Evolutionary conservation across 164 flowering plant species (phyloP), one percentile per base, ranked within the genome.

Genomic region (Tinospora cordifolia): DNA sequence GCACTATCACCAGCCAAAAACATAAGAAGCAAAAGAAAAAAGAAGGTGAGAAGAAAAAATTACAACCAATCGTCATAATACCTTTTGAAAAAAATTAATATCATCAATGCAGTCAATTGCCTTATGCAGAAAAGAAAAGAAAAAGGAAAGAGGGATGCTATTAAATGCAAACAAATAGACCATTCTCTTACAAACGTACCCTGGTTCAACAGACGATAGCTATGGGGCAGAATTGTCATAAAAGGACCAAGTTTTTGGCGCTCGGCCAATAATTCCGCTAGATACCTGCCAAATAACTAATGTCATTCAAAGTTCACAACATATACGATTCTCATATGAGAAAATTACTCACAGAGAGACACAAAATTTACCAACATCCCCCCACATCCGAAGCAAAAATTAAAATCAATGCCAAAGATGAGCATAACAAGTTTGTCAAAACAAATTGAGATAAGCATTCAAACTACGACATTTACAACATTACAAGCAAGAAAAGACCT

Each of bases 191-290:
- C 62, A 84, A 68, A 69, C 91, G 80, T 63, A 94, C 99, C 99
- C 78, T 92, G 95, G 77, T 82, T 92, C 81, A 94, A 76, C 83
- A 94, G 80, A 26, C 97, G 85, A 65, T 76, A 87, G 71, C 89
- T 47, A 76, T 84, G 69, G 0, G 93, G 92, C 34, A 94, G 91
- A 70, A 94, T 89, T 7, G 92, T 85, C 86, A 82, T 58, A 79
- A 94, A 94, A 15, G 96, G 99, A 78, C 75, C 76, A 1, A 94
- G 77, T 73, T 94, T 94, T 66, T 85, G 81, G 13, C 95, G 96
- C 79, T 94, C 99, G 1, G 86, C 87, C 58, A 92, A 76, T 68
- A 94, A 78, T 77, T 92, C 99, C 0, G 88, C 73, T 3, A 94
- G 87, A 81, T 92, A 94, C 75, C 99, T 94, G 85, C 60, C 66